Conservation (phyloP, 495 filamentous ascomycete species). For the Hypoxylon rickii region DNA sequence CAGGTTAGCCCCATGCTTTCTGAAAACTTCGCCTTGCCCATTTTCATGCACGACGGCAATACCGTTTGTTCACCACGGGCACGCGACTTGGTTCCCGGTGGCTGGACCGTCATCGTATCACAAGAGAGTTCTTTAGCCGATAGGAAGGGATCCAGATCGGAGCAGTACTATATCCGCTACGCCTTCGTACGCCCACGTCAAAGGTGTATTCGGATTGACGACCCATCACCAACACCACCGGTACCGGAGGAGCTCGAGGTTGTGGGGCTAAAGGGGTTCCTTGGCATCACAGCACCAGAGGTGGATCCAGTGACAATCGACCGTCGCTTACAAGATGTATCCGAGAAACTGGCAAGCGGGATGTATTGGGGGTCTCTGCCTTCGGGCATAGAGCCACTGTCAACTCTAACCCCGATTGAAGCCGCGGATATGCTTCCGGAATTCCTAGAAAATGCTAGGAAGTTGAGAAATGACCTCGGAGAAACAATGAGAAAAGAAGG, state of each 20-base stretch:
- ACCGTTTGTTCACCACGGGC: neutral
- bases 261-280: constrained; percentile 23
- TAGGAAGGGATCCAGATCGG: neutral
- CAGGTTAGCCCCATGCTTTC: neutral
- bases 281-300: constrained; percentile 15
- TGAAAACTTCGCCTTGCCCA: neutral
- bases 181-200: constrained; percentile 15
- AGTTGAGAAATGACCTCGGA: neutral
- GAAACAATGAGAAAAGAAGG: too few species aligned
- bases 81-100: constrained; percentile 4
- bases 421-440: neutral
- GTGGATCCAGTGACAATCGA: constrained; percentile 19
- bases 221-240: neutral
- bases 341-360: constrained; percentile 1
- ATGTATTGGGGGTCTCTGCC: neutral
- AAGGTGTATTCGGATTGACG: neutral
- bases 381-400: neutral
- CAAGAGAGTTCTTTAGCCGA: constrained; percentile 2
- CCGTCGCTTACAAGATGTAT: constrained; percentile 21
- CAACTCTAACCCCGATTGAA: neutral
- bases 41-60: neutral
- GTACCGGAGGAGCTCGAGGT: constrained; percentile 19
- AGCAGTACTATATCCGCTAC: neutral
- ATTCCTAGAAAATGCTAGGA: neutral
- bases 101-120: constrained; percentile 9